Evolutionary conservation across 2,329 filamentous ascomycete species (phyloP), one percentile per base, ranked within the genome.

Genomic region (Coccinonectria pachysandricola): DNA sequence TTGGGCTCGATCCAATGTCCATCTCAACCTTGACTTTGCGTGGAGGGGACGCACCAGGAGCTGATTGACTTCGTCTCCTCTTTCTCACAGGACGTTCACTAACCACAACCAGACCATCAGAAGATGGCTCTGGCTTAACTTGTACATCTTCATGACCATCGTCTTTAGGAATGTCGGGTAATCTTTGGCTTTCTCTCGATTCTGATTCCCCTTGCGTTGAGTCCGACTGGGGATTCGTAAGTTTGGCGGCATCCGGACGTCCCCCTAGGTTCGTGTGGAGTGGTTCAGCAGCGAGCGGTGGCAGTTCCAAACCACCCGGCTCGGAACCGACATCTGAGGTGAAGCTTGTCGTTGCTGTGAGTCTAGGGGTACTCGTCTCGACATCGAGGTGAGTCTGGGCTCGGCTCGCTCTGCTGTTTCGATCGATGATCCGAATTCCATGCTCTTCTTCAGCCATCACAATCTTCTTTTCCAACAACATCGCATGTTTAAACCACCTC

Each of bases 41-140:
- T 10, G 42, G 23, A 2, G 43, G 46, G 4, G 36, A 31, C n/a
- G 42, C 35, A 4, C 38, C 42, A 3, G 27, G 7, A 7, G 50
- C 39, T 3, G 31, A 23, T 7, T 45, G 47, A 3, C 45, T 37
- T 7, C 52, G 43, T 37, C 61, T 68, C 24, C 65, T 55, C 37
- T 69, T 71, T 23, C 58, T 58, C 2, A 72, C 45, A 11, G 44
- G 42, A 9, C 65, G 60, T 34, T 69, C 67, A 4, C 58, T 69
- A 3, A 74, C 47, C 5, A 75, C 41, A 2, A 71, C 49, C 0
- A 63, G 66, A 3, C 43, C 45, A 30, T 74, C 68, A 1, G 70
- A 75, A 4, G 64, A 68, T 2, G 63, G 62, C 34, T 73, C 68
- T n/a, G 50, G 30, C 38, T 74, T 72, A 13, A 71, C 41, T 4